Conservation (phyloP, 2,329 filamentous ascomycete species). For the Paraphoma chrysanthemicola region DNA sequence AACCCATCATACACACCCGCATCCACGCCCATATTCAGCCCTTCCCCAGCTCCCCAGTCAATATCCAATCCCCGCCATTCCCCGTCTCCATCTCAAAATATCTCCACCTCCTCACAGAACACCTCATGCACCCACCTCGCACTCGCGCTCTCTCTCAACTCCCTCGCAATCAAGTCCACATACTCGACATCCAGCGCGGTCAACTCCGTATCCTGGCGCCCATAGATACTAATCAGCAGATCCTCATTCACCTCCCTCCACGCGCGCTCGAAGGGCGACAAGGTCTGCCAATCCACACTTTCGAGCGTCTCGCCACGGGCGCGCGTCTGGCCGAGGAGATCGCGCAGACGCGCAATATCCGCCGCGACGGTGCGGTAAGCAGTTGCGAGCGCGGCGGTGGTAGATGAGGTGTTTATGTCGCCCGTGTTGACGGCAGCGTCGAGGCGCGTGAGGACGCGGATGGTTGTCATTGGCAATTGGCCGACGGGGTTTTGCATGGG, state of each 20-base stretch:
- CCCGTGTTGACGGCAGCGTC: neutral
- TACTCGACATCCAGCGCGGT: constrained; percentile 14
- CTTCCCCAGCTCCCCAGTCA: too few relatives aligned
- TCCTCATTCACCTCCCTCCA: constrained; percentile 26
- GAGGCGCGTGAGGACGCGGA: constrained; percentile 1
- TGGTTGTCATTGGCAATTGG: constrained; percentile 5
- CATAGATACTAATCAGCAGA: constrained; percentile 23
- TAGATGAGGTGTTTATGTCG: neutral
- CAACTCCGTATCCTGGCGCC: constrained; percentile 17
- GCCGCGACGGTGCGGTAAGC: neutral
- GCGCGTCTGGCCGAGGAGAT: neutral
- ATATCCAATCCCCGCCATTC: neutral
- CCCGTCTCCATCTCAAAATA: neutral
- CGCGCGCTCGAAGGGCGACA: constrained; percentile 14
- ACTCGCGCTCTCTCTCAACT: neutral
- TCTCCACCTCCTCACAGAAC: neutral
- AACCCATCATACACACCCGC: too few relatives aligned
- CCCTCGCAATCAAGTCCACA: constrained; percentile 20
- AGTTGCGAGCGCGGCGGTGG: neutral
- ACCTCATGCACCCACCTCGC: neutral
- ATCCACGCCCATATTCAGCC: too few relatives aligned
- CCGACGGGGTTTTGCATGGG: constrained; percentile 9
- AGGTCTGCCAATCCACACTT: constrained; percentile 3
- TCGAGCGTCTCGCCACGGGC: constrained; percentile 12
- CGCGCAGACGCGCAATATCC: neutral